phyloP scores from a whole-genome alignment of 2,329 filamentous ascomycete genomes.

The Phaeosphaeriaceae sp. region DNA sequence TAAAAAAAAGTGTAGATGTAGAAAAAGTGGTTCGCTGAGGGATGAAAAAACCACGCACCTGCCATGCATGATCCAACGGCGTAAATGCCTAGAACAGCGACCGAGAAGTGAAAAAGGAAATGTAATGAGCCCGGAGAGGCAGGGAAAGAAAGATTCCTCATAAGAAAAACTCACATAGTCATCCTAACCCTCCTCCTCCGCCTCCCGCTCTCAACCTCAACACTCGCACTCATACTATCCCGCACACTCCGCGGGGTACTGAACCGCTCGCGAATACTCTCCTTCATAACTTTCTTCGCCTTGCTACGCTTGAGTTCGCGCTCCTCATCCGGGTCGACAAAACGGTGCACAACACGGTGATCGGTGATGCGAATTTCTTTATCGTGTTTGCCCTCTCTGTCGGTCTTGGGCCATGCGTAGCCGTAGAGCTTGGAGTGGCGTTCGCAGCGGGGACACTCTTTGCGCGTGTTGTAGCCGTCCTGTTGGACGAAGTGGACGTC shows the following conservation, averaged over 20 bases:
- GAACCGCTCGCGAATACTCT: constrained; percentile 30
- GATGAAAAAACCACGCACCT: too few species aligned
- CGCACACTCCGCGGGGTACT: constrained; percentile 35
- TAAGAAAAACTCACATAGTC: constrained; percentile 45
- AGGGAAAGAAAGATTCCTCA: too few species aligned
- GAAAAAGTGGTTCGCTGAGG: too few species aligned
- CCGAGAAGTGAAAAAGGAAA: too few species aligned
- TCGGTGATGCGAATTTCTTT: constrained; percentile 74
- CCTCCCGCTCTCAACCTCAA: constrained; percentile 28
- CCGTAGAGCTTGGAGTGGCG: constrained; percentile 95
- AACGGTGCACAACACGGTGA: constrained; percentile 86
- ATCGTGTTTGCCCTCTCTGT: constrained; percentile 76
- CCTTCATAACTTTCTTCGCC: constrained; percentile 30
- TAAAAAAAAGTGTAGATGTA: too few species aligned
- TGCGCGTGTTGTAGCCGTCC: constrained; percentile 82
- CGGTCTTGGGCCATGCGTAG: constrained; percentile 94
- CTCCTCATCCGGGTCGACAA: constrained; percentile 74
- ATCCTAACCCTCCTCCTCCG: constrained; percentile 33
- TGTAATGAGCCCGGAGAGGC: too few species aligned
- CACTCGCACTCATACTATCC: constrained; percentile 35
- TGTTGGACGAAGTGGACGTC: constrained; percentile 82
- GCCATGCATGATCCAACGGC: too few species aligned
- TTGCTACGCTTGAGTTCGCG: constrained; percentile 40
- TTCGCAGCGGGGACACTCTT: constrained; percentile 90
- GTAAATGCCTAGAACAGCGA: too few species aligned